Percentiles rank a stretch among this genome's conserved stretches.
Conservation (phyloP, 129 eudicot genomes). For the Pulicaria dysenterica region DNA sequence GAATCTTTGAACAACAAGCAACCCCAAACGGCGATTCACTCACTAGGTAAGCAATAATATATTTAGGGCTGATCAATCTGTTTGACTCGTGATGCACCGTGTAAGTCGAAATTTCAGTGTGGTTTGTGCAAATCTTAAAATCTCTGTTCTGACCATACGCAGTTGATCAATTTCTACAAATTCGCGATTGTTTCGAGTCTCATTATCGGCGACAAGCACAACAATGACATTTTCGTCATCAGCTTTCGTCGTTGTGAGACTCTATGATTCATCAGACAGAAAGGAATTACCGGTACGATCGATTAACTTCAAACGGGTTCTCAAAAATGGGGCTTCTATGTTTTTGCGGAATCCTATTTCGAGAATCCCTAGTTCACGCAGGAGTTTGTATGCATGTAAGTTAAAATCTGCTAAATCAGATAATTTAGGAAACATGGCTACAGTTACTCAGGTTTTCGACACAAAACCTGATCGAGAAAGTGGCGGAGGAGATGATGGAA, state of each 20-base stretch:
- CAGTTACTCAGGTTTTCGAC: conserved; percentile 22
- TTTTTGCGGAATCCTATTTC: background rate
- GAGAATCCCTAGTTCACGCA: conserved; percentile 10
- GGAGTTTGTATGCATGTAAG: conserved; percentile 19
- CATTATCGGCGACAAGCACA: background rate
- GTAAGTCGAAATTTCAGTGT: too few species aligned
- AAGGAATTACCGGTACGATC: conserved; percentile 8
- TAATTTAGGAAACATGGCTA: conserved; percentile 20
- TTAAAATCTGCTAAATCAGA: conserved; percentile 30
- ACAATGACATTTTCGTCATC: conserved; percentile 34
- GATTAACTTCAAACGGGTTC: conserved; percentile 9
- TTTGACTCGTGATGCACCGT: too few species aligned
- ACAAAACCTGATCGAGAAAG: conserved; percentile 28
- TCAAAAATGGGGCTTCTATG: conserved; percentile 5
- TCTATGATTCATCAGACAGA: conserved; percentile 25
- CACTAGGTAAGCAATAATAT: too few species aligned
- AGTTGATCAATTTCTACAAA: background rate
- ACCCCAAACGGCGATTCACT: too few species aligned
- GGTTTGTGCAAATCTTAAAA: too few species aligned
- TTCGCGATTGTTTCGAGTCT: conserved; percentile 1
- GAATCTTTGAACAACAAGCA: too few species aligned
- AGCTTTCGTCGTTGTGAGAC: conserved; percentile 7
- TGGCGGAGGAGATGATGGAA: conserved; percentile 52
- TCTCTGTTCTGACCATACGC: background rate
- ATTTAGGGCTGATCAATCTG: too few species aligned